Evolutionary conservation across 1,139 yeast species (phyloP).

Genomic region (Sugiyamaella novakii): DNA sequence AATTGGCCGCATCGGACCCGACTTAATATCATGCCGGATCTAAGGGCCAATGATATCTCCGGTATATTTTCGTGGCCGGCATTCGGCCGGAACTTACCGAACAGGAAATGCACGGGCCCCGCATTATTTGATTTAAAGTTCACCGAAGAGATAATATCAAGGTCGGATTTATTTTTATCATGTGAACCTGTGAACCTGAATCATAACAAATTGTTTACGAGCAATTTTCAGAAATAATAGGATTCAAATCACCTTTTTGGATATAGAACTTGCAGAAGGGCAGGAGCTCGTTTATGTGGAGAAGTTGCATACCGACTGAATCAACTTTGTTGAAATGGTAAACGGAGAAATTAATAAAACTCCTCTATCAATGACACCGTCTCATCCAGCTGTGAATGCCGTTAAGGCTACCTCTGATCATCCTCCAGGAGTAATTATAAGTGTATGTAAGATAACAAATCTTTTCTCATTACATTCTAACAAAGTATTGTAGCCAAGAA

Average conservation of each 20-base stretch:
- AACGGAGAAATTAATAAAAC: neutral
- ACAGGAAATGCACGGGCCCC: slow-evolving; percentile 1
- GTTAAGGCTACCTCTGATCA: slow-evolving; percentile 13
- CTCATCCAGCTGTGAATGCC: slow-evolving; percentile 16
- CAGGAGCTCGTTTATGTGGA: no score
- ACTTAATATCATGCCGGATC: neutral
- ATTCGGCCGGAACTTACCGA: slow-evolving; percentile 6
- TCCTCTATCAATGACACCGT: neutral
- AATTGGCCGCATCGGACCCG: neutral
- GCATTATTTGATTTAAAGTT: slow-evolving; percentile 1
- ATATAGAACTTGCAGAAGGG: no score
- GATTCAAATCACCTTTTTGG: no score
- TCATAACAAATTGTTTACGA: no score
- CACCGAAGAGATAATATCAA: no score
- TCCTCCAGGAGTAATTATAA: slow-evolving; percentile 19
- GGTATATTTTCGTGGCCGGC: slow-evolving; percentile 6
- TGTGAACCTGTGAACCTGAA: no score
- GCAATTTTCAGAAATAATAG: no score
- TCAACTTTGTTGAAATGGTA: no score
- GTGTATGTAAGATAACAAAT: slow-evolving; percentile 21
- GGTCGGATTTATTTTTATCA: no score
- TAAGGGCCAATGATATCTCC: neutral
- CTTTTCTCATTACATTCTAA: no score
- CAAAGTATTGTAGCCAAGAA: slow-evolving; percentile 33
- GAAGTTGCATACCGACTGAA: no score